A percentile compares a stretch with the other conserved stretches of the same genome.
These are phyloP conservation scores for Collybia nuda DNA, from an alignment of 768 basidiomycete genomes.

Conservation along the genomic window DNA sequence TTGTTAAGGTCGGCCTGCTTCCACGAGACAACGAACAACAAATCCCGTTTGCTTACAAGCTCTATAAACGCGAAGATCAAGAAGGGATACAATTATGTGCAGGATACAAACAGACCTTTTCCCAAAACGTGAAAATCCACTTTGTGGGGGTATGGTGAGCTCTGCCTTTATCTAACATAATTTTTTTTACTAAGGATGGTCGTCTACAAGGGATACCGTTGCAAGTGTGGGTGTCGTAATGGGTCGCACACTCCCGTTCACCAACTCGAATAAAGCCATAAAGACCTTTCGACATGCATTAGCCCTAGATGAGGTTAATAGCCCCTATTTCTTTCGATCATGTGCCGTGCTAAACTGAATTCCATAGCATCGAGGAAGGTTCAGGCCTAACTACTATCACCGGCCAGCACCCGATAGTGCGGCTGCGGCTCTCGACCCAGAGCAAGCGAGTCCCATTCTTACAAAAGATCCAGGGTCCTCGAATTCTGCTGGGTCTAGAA, in stretches of 20 bases:
- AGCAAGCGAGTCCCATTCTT: constrained; percentile 17
- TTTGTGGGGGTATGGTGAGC: constrained; percentile 79
- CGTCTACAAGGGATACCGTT: constrained; percentile 67
- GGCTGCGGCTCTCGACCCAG: constrained; percentile 23
- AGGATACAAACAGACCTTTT: constrained; percentile 76
- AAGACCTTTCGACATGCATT: constrained; percentile 77
- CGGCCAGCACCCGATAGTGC: constrained; percentile 29
- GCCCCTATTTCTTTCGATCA: background rate
- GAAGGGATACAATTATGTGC: constrained; percentile 45
- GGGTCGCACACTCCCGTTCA: constrained; percentile 64
- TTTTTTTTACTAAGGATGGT: no score
- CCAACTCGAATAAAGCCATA: constrained; percentile 58
- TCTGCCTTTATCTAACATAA: background rate
- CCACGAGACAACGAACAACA: constrained; percentile 68
- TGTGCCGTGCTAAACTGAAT: background rate
- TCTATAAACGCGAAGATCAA: constrained; percentile 57
- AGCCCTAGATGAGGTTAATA: constrained; percentile 70
- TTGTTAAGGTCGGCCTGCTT: constrained; percentile 65
- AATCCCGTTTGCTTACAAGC: constrained; percentile 71
- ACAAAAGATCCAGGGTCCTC: background rate
- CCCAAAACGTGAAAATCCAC: constrained; percentile 64
- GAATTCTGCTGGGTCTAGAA: constrained; percentile 1
- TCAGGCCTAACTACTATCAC: constrained; percentile 64
- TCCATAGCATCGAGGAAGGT: constrained; percentile 62
- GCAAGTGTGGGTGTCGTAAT: constrained; percentile 70